Evolutionary conservation across 2,329 filamentous ascomycete genomes (phyloP), one percentile per base, ranked within the genome.

Genomic region (Neonectria hederae): DNA sequence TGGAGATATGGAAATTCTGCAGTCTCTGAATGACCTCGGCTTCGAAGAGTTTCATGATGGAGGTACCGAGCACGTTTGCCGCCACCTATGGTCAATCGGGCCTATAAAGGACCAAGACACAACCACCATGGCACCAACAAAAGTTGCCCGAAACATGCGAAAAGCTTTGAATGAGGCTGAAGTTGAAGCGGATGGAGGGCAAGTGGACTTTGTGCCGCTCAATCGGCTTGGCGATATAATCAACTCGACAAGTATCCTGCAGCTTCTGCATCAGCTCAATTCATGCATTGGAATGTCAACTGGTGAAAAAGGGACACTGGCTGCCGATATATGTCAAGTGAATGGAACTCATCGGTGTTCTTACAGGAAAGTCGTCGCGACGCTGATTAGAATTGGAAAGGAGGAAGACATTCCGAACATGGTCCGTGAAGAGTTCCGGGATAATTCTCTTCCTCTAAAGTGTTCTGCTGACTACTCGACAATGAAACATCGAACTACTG

Each of bases 391-490:
- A 2, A 19, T 17, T 5, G 11, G 22, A 11, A 9, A 6, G 2
- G 38, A 54, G 14, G 24, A 43, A 4, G 24, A 30, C 6, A 54
- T 54, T 6, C 38, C 22, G 2, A 21, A 4, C 10, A 26, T 54
- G 13, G 35, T 54, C 6, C 14, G 30, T 3, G 17, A 14, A 32
- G 9, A 11, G 1, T 32, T 54, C 3, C 43, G 38, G 5, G 53
- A 54, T 13, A 8, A 45, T 4, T 45, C 5, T 30, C 24, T 54
- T n/a, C 14, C 45, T 10, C 5, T 28, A 0, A 0, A 1, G 13
- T 5, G 7, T 10, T n/a, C 8, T 5, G 1, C 0, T 3, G 17
- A 30, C 3, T 5, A 9, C 9, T n/a, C 9, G 4, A 14, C 1
- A n/a, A 9, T 48, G 3, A 6, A 13, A 26, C 22, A 48, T 28